Evolutionary conservation across 768 basidiomycete species (phyloP).

Genomic region (Rhizopogon vulgaris): DNA sequence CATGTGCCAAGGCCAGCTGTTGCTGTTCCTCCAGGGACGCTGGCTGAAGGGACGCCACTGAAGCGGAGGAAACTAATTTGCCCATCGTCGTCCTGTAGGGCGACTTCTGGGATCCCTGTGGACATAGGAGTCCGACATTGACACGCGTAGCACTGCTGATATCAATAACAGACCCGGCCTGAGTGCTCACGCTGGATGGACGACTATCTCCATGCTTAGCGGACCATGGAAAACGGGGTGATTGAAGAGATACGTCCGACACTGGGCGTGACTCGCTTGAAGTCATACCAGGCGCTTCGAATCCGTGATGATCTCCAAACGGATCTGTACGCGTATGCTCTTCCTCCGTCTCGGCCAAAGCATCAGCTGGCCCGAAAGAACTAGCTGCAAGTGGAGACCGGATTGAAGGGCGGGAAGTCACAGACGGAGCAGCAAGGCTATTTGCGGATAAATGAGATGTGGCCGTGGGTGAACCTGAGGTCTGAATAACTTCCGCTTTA

Average conservation of each 20-base stretch:
- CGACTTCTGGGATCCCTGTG: slow-evolving; percentile 34
- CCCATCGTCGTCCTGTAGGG: slow-evolving; percentile 59
- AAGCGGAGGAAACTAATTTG: slow-evolving; percentile 47
- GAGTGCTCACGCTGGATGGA: slow-evolving; percentile 58
- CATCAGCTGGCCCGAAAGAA: slow-evolving; percentile 67
- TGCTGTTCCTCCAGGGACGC: slow-evolving; percentile 59
- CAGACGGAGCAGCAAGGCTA: slow-evolving; percentile 35
- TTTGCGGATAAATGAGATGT: slow-evolving; percentile 26
- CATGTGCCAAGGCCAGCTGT: slow-evolving; percentile 52
- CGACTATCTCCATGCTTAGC: slow-evolving; percentile 36
- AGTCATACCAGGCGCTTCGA: slow-evolving; percentile 13
- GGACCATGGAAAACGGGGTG: slow-evolving; percentile 37
- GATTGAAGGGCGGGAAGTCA: slow-evolving; percentile 34
- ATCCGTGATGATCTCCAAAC: slow-evolving; percentile 52
- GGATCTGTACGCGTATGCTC: slow-evolving; percentile 41
- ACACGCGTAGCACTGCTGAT: slow-evolving; percentile 64
- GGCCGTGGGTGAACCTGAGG: slow-evolving; percentile 36
- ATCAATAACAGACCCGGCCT: slow-evolving; percentile 51
- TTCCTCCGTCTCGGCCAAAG: slow-evolving; percentile 42
- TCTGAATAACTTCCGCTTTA: slow-evolving; percentile 73
- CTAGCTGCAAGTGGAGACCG: slow-evolving; percentile 66
- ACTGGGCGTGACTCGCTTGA: slow-evolving; percentile 20
- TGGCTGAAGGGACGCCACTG: slow-evolving; percentile 14
- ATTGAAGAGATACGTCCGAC: slow-evolving; percentile 34
- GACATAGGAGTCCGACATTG: slow-evolving; percentile 45